Base-by-base conservation (phyloP, 176 grass and related monocot genomes). In the Neostapfia colusana region DNA sequence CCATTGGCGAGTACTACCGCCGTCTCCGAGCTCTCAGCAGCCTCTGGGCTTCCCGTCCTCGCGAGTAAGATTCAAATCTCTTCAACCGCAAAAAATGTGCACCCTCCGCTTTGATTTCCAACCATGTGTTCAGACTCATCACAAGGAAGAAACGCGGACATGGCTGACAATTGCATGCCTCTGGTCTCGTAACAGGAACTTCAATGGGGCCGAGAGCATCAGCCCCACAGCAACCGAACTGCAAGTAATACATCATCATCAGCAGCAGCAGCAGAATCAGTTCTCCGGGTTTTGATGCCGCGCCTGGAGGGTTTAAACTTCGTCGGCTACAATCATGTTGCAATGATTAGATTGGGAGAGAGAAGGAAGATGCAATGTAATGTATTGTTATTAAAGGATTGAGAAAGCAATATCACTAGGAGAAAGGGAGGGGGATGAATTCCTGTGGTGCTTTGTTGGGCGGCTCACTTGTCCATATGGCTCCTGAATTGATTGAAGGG, bases 11-110 rank as follows among this genome's bases (percentile, higher is more conserved):
- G 79, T 99, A 99, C 54, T 83, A 90, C 57, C 79, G 85, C 38
- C 92, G 92, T 27, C 92, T 99, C 57, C 82, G 96, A 55, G 81
- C 96, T 68, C 96, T 99, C 70, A 95, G 96, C 80, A 92, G 82
- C 48, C 87, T 92, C 27, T 99, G 96, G 95, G 73, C 74, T 87
- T 90, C 96, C 77, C 89, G 87, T 54, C 85, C 95, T 67, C 85
- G 41, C 72, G 80, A 99, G 96, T 99, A 95, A 89, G 81, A 68
- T 78, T 80, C 70, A 53, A 1, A 73, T 46, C 6, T 58, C 28
- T 45, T 45, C 73, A 4, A 27, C 63, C 63, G 31, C 60, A 73
- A 61, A 87, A 68, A 58, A 1, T 46, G 14, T 16, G 53, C n/a
- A 4, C 8, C 21, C 31, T 65, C 21, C 15, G 34, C 54, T 10